Evolutionary conservation across 1,139 yeast species (phyloP).

Genomic region (Taphrina wiesneri): DNA sequence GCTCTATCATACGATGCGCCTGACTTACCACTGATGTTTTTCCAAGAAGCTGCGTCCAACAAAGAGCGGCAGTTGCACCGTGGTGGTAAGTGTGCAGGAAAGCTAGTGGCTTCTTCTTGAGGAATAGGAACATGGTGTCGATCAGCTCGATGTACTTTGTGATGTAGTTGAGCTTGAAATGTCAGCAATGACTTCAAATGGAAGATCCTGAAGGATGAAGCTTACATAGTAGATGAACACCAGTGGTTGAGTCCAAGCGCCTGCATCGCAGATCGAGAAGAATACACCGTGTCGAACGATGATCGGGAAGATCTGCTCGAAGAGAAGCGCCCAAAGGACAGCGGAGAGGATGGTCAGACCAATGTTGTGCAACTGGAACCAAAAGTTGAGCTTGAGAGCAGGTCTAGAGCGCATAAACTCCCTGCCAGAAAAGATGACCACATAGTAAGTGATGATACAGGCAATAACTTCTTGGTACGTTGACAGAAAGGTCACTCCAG

Average conservation of each 20-base stretch:
- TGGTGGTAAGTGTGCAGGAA: slow-evolving; percentile 90
- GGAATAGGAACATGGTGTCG: slow-evolving; percentile 88
- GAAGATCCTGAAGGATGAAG: not conserved
- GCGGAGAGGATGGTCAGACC: slow-evolving; percentile 70
- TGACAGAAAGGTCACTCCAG: slow-evolving; percentile 52
- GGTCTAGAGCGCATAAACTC: slow-evolving; percentile 55
- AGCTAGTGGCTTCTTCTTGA: slow-evolving; percentile 76
- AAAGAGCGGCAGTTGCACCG: slow-evolving; percentile 94
- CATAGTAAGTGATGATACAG: slow-evolving; percentile 67
- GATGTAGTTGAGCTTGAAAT: slow-evolving; percentile 32
- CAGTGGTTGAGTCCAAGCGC: slow-evolving; percentile 83
- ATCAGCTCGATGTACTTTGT: slow-evolving; percentile 69
- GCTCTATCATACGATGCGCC: too few relatives aligned
- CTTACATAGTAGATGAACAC: slow-evolving; percentile 67
- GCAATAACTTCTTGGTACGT: slow-evolving; percentile 67
- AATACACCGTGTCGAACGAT: slow-evolving; percentile 73
- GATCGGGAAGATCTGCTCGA: slow-evolving; percentile 86
- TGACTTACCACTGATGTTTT: slow-evolving; percentile 62
- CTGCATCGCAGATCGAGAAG: slow-evolving; percentile 77
- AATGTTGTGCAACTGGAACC: slow-evolving; percentile 81
- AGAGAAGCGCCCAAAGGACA: slow-evolving; percentile 62
- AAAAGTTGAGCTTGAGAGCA: slow-evolving; percentile 69
- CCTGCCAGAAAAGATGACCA: slow-evolving; percentile 82
- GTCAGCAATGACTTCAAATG: not conserved
- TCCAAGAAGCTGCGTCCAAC: slow-evolving; percentile 92